These are phyloP conservation scores for Zymoseptoria pseudotritici DNA, from an alignment of 2,329 filamentous ascomycete species.

Conservation along the genomic window DNA sequence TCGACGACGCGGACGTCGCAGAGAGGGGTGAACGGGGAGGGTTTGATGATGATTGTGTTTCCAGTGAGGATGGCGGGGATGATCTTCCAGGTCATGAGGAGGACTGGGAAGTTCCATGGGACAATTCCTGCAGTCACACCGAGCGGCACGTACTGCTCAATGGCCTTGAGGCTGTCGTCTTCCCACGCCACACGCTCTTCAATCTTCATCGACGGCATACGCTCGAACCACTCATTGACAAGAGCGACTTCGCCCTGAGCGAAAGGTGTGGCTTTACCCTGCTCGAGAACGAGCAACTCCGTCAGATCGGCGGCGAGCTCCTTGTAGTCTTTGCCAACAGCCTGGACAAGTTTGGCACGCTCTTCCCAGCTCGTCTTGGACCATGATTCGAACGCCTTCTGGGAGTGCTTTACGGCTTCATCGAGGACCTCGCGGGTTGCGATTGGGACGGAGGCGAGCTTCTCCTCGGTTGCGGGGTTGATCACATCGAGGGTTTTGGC, in stretches of 20 bases:
- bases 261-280: constrained; percentile 14
- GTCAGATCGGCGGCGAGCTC: constrained; percentile 6
- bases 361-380: constrained; percentile 28
- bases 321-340: constrained; percentile 16
- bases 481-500: constrained; percentile 26
- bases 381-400: constrained; percentile 33
- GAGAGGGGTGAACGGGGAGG: constrained; percentile 77
- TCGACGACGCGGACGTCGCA: constrained; percentile 61
- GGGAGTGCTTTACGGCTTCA: constrained; percentile 29
- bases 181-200: constrained; percentile 13
- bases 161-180: constrained; percentile 11
- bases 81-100: constrained; percentile 49
- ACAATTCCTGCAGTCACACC: constrained; percentile 15
- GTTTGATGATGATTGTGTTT: constrained; percentile 85
- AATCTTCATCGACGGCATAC: constrained; percentile 15
- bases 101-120: constrained; percentile 46
- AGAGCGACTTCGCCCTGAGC: constrained; percentile 13
- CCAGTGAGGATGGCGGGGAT: constrained; percentile 80
- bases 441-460: constrained; percentile 30
- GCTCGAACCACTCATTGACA: constrained; percentile 15
- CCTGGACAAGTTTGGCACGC: constrained; percentile 17
- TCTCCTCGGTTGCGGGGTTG: constrained; percentile 30
- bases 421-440: constrained; percentile 33
- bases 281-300: constrained; percentile 15
- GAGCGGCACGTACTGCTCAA: constrained; percentile 16